Evolutionary conservation across 768 basidiomycete species (phyloP).

Genomic region (Tulasnella sp.): DNA sequence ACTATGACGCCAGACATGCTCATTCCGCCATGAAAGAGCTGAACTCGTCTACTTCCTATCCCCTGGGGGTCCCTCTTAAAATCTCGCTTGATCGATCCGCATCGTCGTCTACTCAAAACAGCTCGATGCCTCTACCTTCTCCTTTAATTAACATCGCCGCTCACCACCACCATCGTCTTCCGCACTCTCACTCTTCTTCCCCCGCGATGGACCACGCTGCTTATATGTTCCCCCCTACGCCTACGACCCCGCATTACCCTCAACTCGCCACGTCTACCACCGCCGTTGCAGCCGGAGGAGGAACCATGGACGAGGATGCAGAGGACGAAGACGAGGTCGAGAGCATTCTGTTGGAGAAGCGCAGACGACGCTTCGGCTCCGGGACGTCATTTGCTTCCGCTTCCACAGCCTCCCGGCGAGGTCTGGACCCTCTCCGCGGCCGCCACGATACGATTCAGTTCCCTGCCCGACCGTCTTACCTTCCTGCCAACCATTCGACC

Average conservation of each 20-base stretch:
- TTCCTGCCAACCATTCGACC: neutral
- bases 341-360: neutral
- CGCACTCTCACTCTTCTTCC: conserved; percentile 24
- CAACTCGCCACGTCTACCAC: neutral
- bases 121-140: neutral
- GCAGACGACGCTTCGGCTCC: neutral
- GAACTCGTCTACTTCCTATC: conserved; percentile 42
- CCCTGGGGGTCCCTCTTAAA: conserved; percentile 53
- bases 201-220: conserved; percentile 32
- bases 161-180: conserved; percentile 8
- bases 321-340: neutral
- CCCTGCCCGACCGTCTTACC: neutral
- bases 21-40: conserved; percentile 51
- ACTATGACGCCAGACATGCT: conserved; percentile 61
- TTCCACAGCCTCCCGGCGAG: neutral
- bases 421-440: neutral
- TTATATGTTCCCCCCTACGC: conserved; percentile 4
- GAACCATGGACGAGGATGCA: neutral
- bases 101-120: neutral
- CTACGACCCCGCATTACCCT: neutral
- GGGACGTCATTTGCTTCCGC: neutral
- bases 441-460: neutral
- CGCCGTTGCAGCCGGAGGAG: neutral
- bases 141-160: neutral
- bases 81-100: conserved; percentile 37